These are phyloP conservation scores for Urochloa ruziziensis DNA, from an alignment of 176 grass and related monocot species.

Conservation along the genomic window DNA sequence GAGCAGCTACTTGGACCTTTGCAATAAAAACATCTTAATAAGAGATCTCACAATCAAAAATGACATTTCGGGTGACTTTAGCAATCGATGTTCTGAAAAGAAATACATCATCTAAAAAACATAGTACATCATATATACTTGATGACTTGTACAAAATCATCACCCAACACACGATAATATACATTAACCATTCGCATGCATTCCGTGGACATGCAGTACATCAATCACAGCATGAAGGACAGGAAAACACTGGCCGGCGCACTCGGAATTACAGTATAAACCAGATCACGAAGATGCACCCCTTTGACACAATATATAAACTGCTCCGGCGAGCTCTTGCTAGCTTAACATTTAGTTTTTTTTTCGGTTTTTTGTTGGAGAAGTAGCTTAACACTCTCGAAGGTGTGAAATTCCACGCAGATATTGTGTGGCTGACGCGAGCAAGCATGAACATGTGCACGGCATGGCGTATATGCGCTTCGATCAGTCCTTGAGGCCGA, in stretches of 20 bases:
- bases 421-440: neutral
- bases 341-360: neutral
- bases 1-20: too few relatives aligned
- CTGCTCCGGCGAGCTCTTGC: neutral
- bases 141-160: neutral
- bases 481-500: conserved; percentile 22
- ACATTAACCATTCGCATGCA: neutral
- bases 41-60: too few relatives aligned
- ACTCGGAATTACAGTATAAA: neutral
- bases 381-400: neutral
- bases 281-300: neutral
- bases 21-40: too few relatives aligned
- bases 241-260: neutral
- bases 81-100: too few relatives aligned
- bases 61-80: too few relatives aligned
- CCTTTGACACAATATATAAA: neutral
- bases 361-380: too few relatives aligned
- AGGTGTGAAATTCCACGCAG: neutral
- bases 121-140: neutral
- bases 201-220: neutral
- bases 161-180: neutral
- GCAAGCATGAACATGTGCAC: neutral
- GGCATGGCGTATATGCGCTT: neutral
- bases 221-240: neutral
- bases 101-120: neutral